Percentiles rank a stretch among this genome's conserved stretches.
These are phyloP conservation scores for Juncus effusus DNA, from an alignment of 176 grass and related monocot genomes.

Conservation along the genomic window DNA sequence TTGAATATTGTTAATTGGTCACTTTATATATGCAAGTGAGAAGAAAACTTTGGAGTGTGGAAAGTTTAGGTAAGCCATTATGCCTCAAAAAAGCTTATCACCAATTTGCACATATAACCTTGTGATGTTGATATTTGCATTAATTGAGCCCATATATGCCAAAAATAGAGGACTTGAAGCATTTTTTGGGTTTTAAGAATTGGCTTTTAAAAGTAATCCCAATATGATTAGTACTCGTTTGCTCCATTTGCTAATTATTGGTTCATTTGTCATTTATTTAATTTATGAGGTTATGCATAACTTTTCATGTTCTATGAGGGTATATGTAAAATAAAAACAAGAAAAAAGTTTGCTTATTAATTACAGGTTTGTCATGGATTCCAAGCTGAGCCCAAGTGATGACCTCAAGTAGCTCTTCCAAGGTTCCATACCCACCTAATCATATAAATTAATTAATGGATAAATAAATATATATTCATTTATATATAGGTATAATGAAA, in stretches of 20 bases:
- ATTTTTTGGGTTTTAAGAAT: too few relatives aligned
- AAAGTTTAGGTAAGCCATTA: not conserved
- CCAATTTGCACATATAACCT: conserved; percentile 9
- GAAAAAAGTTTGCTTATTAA: not conserved
- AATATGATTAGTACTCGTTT: too few relatives aligned
- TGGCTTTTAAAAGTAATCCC: too few relatives aligned
- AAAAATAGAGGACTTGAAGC: too few relatives aligned
- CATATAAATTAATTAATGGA: too few relatives aligned
- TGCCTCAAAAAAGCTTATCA: not conserved
- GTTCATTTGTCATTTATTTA: too few relatives aligned
- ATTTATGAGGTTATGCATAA: too few relatives aligned
- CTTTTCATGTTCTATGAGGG: too few relatives aligned
- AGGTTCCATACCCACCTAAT: conserved; percentile 56
- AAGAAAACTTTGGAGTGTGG: conserved; percentile 4
- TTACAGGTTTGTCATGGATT: conserved; percentile 68
- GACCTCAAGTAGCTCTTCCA: conserved; percentile 65
- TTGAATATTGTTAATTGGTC: conserved; percentile 14
- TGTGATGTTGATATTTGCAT: too few relatives aligned
- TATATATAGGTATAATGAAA: conserved; percentile 3
- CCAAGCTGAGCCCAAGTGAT: conserved; percentile 61
- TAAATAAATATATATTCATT: conserved; percentile 8
- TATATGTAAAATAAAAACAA: too few relatives aligned
- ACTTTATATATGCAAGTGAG: not conserved
- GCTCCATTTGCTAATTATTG: too few relatives aligned
- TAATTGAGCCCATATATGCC: too few relatives aligned